Conservation (phyloP, 202 grass and related monocot species). For the Dendrocalamus latiflorus region DNA sequence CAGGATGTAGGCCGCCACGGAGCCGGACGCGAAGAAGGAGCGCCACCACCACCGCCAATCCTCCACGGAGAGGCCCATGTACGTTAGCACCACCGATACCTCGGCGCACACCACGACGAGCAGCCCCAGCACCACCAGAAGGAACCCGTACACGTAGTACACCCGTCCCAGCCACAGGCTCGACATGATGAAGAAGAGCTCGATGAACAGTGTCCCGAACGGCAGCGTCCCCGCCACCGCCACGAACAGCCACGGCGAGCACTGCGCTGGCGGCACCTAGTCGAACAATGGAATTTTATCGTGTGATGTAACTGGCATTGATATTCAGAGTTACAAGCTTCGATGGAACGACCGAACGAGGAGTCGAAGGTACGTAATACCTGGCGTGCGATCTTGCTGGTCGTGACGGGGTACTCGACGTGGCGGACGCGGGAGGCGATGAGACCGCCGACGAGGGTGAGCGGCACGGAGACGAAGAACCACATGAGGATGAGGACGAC, state of each 20-base stretch:
- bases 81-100: constrained; percentile 47
- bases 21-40: constrained; percentile 50
- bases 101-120: constrained; percentile 44
- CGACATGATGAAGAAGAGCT: constrained; percentile 63
- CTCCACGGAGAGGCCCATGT: constrained; percentile 40
- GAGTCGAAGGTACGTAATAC: neutral
- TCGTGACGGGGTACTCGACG: constrained; percentile 36
- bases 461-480: constrained; percentile 46
- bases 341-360: neutral
- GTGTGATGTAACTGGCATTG: too few species aligned
- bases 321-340: neutral
- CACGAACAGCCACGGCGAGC: constrained; percentile 39
- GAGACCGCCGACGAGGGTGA: constrained; percentile 38
- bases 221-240: constrained; percentile 30
- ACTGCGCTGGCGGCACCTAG: neutral
- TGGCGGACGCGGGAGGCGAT: constrained; percentile 18
- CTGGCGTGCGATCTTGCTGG: constrained; percentile 30
- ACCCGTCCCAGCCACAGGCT: constrained; percentile 47
- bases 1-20: constrained; percentile 38
- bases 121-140: constrained; percentile 37
- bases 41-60: constrained; percentile 64
- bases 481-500: constrained; percentile 27
- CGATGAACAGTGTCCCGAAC: constrained; percentile 52
- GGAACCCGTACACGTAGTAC: constrained; percentile 60
- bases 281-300: neutral